These are phyloP conservation scores for Pseudogymnoascus sp. DNA, from an alignment of 2,329 filamentous ascomycete species.

Conservation along the genomic window DNA sequence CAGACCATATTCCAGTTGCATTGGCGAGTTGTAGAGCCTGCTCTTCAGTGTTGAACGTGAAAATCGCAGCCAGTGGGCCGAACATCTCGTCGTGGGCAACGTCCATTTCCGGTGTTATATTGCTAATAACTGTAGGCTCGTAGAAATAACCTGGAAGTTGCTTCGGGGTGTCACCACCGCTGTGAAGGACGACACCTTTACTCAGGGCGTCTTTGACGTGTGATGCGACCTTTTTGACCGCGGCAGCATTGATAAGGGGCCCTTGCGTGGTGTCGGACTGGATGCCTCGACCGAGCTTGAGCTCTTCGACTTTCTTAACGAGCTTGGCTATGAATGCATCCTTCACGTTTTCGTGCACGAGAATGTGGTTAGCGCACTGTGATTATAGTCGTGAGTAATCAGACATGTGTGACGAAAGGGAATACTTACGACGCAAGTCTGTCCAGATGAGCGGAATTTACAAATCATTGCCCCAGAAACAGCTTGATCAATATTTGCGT, in stretches of 20 bases:
- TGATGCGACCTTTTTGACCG: conserved; percentile 45
- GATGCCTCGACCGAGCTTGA: conserved; percentile 55
- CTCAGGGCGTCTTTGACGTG: conserved; percentile 57
- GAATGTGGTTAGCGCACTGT: conserved; percentile 47
- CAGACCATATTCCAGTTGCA: conserved; percentile 50
- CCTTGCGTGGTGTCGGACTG: conserved; percentile 50
- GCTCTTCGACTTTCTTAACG: conserved; percentile 39
- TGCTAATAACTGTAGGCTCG: conserved; percentile 55
- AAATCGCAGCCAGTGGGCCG: conserved; percentile 53
- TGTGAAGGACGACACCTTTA: conserved; percentile 53
- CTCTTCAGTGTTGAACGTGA: conserved; percentile 57
- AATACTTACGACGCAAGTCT: conserved; percentile 48
- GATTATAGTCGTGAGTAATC: no score
- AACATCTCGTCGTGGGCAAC: conserved; percentile 51
- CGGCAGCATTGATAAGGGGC: conserved; percentile 47
- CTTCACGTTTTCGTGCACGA: conserved; percentile 54
- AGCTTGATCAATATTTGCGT: conserved; percentile 53
- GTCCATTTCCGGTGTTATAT: conserved; percentile 49
- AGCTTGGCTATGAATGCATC: conserved; percentile 50
- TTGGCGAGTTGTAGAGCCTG: conserved; percentile 53
- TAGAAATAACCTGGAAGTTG: conserved; percentile 55
- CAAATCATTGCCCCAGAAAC: conserved; percentile 38
- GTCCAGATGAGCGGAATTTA: conserved; percentile 53
- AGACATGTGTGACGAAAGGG: no score
- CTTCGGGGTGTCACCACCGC: conserved; percentile 48